Evolutionary conservation across 768 basidiomycete species (phyloP).

Genomic region (Tricholoma terreum): DNA sequence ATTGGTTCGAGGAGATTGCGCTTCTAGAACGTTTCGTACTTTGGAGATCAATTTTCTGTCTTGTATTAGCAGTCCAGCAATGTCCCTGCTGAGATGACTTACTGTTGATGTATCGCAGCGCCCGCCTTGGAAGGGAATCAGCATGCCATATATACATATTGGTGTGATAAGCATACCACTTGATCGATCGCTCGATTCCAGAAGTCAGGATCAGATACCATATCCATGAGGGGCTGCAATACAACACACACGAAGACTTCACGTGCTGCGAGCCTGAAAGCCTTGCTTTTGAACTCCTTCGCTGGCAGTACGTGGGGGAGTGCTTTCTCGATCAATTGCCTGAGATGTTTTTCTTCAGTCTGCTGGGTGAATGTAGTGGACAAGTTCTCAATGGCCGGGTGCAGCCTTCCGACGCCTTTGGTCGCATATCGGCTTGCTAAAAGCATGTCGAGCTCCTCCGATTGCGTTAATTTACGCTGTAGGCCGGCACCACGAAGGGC

Average conservation of each 20-base stretch:
- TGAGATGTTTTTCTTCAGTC: constrained; percentile 84
- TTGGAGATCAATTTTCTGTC: constrained; percentile 80
- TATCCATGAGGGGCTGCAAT: constrained; percentile 85
- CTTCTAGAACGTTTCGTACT: constrained; percentile 80
- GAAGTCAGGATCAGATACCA: constrained; percentile 93
- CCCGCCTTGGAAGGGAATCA: constrained; percentile 35
- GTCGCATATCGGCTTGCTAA: constrained; percentile 79
- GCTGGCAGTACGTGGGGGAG: constrained; percentile 75
- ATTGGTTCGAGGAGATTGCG: constrained; percentile 62
- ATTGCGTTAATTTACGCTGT: constrained; percentile 81
- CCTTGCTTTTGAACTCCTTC: constrained; percentile 67
- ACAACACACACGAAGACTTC: constrained; percentile 84
- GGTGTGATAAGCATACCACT: constrained; percentile 55
- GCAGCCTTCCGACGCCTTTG: constrained; percentile 62
- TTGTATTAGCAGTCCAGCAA: constrained; percentile 6
- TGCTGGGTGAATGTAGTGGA: constrained; percentile 88
- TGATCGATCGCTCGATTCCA: constrained; percentile 95
- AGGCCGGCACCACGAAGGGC: constrained; percentile 79
- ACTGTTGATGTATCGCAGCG: constrained; percentile 52
- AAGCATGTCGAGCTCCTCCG: constrained; percentile 85
- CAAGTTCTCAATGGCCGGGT: constrained; percentile 84
- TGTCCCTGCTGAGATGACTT: constrained; percentile 7
- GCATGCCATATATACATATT: neutral
- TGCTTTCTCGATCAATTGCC: constrained; percentile 63
- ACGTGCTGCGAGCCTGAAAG: constrained; percentile 67